Evolutionary conservation across 345 rosid genomes (phyloP), one percentile per base, ranked within the genome.

Genomic region (Citrus trifoliata): DNA sequence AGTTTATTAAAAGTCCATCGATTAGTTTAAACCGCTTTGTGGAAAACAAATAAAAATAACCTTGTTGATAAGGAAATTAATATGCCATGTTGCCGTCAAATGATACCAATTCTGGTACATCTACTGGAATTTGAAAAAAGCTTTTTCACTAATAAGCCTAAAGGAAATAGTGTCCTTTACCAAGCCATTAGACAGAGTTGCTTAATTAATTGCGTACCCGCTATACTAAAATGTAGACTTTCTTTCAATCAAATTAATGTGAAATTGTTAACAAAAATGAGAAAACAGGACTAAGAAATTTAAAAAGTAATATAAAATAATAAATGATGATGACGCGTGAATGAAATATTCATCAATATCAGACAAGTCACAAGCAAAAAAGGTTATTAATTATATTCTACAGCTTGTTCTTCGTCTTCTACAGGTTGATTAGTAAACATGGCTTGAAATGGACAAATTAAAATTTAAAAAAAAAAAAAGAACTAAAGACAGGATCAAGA

Each of bases 61-160:
- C 70, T 22, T 46, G 10, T 68, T 30, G 25, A 18, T 22, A 30
- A 22, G 51, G 53, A 30, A 59, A 67, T n/a, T 4, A 53, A 61
- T 46, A 63, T 22, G 53, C 21, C 51, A 74, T 79, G 80, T 61
- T 27, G 78, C 80, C 80, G 82, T 65, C 73, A 59, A 42, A 61
- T 62, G 38, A 59, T 24, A 14, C 37, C 76, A 24, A 25, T 73
- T 71, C 75, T 51, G 28, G 48, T 5, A 56, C 32, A 33, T 32
- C 16, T 18, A 37, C 42, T 67, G n/a, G 38, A 38, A 1, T 2
- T 4, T 67, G 51, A 22, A 21, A 69, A 69, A 42, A 10, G 42
- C 30, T 21, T 30, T 71, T 71, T 71, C 74, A 19, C 16, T 12
- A 42, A 12, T 42, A 42, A 42, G 51, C 51, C 51, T 12, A 4